Percentiles rank a stretch among this genome's conserved stretches.
These are phyloP conservation scores for Solanum verrucosum DNA, from an alignment of 257 asterid genomes.

Conservation along the genomic window DNA sequence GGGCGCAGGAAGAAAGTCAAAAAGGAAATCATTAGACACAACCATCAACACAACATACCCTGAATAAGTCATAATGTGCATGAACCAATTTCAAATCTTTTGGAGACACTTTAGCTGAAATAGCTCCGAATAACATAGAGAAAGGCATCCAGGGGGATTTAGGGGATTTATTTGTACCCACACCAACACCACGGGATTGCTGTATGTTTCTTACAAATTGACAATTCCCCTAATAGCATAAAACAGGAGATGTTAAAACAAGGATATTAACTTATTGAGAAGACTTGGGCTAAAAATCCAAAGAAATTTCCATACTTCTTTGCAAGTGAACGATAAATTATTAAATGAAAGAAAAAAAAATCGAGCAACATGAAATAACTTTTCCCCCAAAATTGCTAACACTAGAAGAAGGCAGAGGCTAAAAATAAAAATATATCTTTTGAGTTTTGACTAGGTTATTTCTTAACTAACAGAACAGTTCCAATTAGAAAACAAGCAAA, in stretches of 20 bases:
- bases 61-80: slow-evolving; percentile 19
- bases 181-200: slow-evolving; percentile 10
- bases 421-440: not conserved
- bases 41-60: slow-evolving; percentile 16
- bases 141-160: slow-evolving; percentile 38
- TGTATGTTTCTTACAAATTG: not conserved
- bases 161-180: slow-evolving; percentile 13
- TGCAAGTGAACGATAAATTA: not conserved
- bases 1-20: not conserved
- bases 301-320: not conserved
- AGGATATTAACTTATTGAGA: not conserved
- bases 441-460: not conserved
- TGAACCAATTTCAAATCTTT: slow-evolving; percentile 18
- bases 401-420: not conserved
- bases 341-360: not conserved
- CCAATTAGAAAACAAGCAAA: not conserved
- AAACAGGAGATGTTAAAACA: not conserved
- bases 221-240: slow-evolving; percentile 3
- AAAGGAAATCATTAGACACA: not conserved
- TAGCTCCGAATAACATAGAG: slow-evolving; percentile 22
- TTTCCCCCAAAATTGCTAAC: not conserved
- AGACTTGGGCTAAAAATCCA: not conserved
- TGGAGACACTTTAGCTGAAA: slow-evolving; percentile 15
- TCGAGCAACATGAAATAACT: not conserved
- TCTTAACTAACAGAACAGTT: not conserved